Evolutionary conservation across 257 asterid species (phyloP).

Genomic region (Przewalskia tangutica): DNA sequence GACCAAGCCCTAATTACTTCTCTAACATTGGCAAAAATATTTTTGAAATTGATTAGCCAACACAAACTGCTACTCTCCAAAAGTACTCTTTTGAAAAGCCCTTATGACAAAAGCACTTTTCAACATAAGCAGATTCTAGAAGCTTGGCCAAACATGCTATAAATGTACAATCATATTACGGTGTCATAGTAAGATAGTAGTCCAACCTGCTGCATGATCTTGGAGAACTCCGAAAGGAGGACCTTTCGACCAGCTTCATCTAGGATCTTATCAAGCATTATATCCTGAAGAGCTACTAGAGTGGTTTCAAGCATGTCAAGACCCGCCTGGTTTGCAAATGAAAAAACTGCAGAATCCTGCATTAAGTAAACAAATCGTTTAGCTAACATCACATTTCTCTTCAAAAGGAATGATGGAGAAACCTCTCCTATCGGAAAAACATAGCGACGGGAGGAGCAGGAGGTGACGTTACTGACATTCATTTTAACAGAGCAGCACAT

Average conservation of each 20-base stretch:
- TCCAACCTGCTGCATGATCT: conserved; percentile 92
- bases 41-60: too few relatives aligned
- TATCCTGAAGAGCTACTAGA: conserved; percentile 78
- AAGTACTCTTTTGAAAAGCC: too few relatives aligned
- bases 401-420: neutral
- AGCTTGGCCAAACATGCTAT: too few relatives aligned
- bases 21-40: too few relatives aligned
- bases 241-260: conserved; percentile 79
- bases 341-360: conserved; percentile 81
- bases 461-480: conserved; percentile 37
- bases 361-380: conserved; percentile 1
- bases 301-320: conserved; percentile 98
- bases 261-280: conserved; percentile 79
- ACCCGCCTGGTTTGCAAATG: conserved; percentile 90
- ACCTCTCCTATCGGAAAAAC: neutral
- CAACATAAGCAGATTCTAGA: neutral
- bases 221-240: conserved; percentile 72
- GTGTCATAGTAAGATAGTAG: neutral
- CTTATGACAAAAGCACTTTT: too few relatives aligned
- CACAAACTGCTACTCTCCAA: too few relatives aligned
- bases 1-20: too few relatives aligned
- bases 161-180: neutral
- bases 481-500: conserved; percentile 91
- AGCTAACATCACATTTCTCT: neutral
- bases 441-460: neutral